Percentiles rank a stretch among this genome's conserved stretches.
Conservation (phyloP, 1,284 basidiomycete species). For the Crocinoboletus sp. region DNA sequence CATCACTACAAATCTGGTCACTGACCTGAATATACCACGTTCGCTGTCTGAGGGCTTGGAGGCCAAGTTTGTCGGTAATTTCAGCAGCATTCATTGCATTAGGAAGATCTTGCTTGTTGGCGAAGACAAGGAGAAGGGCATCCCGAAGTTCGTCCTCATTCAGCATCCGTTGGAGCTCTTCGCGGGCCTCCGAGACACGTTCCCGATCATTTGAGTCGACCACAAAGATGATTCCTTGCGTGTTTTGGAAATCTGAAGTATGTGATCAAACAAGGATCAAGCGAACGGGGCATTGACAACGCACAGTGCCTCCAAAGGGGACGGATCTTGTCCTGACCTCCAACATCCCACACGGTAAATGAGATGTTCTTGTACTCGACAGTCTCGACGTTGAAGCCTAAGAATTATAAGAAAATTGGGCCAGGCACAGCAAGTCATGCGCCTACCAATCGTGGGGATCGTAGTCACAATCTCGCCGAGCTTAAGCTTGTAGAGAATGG, state of each 20-base stretch:
- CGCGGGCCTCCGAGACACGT: slow-evolving; percentile 98
- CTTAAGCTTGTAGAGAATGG: slow-evolving; percentile 98
- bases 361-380: slow-evolving; percentile 93
- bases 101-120: slow-evolving; percentile 99
- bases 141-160: slow-evolving; percentile 99
- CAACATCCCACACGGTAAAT: slow-evolving; percentile 90
- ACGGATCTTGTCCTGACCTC: slow-evolving; percentile 85
- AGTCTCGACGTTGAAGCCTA: slow-evolving; percentile 98
- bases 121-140: slow-evolving; percentile 97
- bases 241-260: slow-evolving; percentile 96
- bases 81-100: slow-evolving; percentile 99
- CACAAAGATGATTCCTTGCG: slow-evolving; percentile 99
- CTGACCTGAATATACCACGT: slow-evolving; percentile 98
- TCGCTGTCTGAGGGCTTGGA: slow-evolving; percentile 95
- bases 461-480: slow-evolving; percentile 99
- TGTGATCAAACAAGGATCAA: slow-evolving; percentile 11
- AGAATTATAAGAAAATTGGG: slow-evolving; percentile 23
- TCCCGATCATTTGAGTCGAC: slow-evolving; percentile 99
- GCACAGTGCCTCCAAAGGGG: slow-evolving; percentile 98
- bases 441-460: slow-evolving; percentile 96
- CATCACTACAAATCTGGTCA: slow-evolving; percentile 3
- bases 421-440: slow-evolving; percentile 15
- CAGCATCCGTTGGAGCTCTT: slow-evolving; percentile 99
- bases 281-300: slow-evolving; percentile 34
- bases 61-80: slow-evolving; percentile 99